A percentile compares a stretch with the other conserved stretches of the same genome.
Conservation (phyloP, 805 yeast species). For the Dipodascus geniculatus region DNA sequence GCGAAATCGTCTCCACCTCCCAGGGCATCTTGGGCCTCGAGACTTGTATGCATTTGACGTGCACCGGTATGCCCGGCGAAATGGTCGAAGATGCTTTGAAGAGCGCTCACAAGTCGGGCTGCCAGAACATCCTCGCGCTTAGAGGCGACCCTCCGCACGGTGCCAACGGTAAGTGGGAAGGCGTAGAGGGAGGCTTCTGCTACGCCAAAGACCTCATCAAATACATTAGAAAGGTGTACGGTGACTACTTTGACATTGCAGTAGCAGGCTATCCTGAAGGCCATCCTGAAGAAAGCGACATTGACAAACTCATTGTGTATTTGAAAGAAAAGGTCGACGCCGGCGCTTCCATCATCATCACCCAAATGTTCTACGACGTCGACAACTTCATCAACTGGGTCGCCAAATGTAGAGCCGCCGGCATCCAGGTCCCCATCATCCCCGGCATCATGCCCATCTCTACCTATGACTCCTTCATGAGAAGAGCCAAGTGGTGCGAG, state of each 20-base stretch:
- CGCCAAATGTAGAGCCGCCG: constrained; percentile 49
- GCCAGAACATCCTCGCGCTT: constrained; percentile 87
- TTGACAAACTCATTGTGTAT: constrained; percentile 40
- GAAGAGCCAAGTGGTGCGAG: constrained; percentile 93
- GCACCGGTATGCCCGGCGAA: constrained; percentile 82
- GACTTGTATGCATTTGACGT: constrained; percentile 96
- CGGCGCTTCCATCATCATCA: constrained; percentile 88
- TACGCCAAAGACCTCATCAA: constrained; percentile 80
- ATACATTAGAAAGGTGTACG: constrained; percentile 67
- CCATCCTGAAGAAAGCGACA: constrained; percentile 73
- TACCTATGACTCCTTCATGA: constrained; percentile 82
- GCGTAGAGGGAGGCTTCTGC: constrained; percentile 61
- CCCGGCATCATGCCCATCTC: constrained; percentile 99
- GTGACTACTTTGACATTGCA: constrained; percentile 85
- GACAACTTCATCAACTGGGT: constrained; percentile 84
- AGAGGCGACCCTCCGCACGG: constrained; percentile 86
- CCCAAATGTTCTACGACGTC: constrained; percentile 95
- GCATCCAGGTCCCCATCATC: constrained; percentile 75
- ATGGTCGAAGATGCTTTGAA: constrained; percentile 75
- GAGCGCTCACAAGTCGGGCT: constrained; percentile 81
- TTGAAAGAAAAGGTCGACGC: constrained; percentile 84
- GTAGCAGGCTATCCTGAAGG: constrained; percentile 98
- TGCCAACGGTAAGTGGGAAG: constrained; percentile 29
- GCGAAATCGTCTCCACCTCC: constrained; percentile 84
- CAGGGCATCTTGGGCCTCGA: constrained; percentile 85